Evolutionary conservation across 1,284 basidiomycete genomes (phyloP).

Genomic region (Cutaneotrichosporon mucoides): DNA sequence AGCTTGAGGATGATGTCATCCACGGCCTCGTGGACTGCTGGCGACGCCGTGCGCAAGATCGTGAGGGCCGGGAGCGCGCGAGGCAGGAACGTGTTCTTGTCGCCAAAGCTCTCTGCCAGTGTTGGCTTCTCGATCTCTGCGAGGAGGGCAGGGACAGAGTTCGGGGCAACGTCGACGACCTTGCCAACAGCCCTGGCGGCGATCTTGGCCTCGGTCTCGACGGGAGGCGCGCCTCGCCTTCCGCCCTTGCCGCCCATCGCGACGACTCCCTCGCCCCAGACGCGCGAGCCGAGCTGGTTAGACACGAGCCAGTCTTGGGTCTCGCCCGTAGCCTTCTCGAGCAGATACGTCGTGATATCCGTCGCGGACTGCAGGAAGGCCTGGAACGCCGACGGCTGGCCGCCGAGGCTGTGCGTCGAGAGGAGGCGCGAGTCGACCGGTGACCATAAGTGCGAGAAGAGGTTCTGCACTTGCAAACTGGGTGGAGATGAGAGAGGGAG

Average conservation of each 20-base stretch:
- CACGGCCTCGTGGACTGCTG: background rate
- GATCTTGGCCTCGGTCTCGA: conserved; percentile 34
- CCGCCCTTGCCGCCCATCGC: conserved; percentile 36
- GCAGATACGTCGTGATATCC: conserved; percentile 31
- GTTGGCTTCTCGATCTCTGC: conserved; percentile 58
- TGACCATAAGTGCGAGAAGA: conserved; percentile 46
- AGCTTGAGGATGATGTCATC: conserved; percentile 19
- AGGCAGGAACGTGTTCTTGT: conserved; percentile 22
- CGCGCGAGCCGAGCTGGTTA: conserved; percentile 31
- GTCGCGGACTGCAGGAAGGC: conserved; percentile 36
- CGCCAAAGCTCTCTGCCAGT: conserved; percentile 49
- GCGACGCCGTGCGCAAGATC: background rate
- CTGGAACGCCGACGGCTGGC: conserved; percentile 39
- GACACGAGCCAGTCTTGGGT: conserved; percentile 32
- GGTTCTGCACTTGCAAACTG: conserved; percentile 27
- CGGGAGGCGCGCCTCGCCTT: conserved; percentile 12
- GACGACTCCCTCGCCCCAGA: conserved; percentile 42
- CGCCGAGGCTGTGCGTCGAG: conserved; percentile 38
- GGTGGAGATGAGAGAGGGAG: conserved; percentile 27
- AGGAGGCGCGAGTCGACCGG: conserved; percentile 42
- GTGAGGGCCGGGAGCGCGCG: conserved; percentile 14
- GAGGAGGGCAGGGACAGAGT: conserved; percentile 74
- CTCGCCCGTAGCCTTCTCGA: conserved; percentile 23
- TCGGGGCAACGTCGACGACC: conserved; percentile 44
- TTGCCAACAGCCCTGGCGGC: conserved; percentile 28